Evolutionary conservation across 2,329 filamentous ascomycete species (phyloP), one percentile per base, ranked within the genome.

Genomic region (Penicillium sp.): DNA sequence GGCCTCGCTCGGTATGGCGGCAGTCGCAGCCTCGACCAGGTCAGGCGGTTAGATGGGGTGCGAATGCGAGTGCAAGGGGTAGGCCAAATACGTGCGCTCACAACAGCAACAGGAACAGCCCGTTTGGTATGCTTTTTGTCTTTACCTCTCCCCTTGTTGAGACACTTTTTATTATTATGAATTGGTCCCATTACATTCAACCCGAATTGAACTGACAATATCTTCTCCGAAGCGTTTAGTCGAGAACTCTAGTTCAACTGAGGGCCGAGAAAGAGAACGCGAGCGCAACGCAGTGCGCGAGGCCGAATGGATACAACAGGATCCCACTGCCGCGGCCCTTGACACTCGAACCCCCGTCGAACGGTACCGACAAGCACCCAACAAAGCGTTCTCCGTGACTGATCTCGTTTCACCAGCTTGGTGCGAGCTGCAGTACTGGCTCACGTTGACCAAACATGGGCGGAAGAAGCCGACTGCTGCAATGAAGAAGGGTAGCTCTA

Each of bases 381-480:
- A 82, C 67, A 93, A 90, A 69, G 85, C 89, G 0, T 81, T 97
- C 8, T 91, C 89, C 0, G 94, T 97, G 1, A 91, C 90, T 2
- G 94, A 99, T 72, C 77, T 97, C 25, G 85, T 92, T 0, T 88
- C 90, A 1, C 92, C 92, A 2, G 88, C 92, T 8, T 99, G 94
- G 94, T 99, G 94, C 72, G 93, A 99, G 73, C 73, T 97, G 56
- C 92, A 97, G 71, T 95, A 96, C 67, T 91, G 86, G 80, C 97
- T 95, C 75, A 90, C 86, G 0, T 80, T 99, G 52, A 89, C 87
- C 3, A 86, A 84, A 52, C 84, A 88, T 67, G 94, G 93, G 0
- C 84, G 84, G 55, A 92, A 89, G 69, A 88, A 83, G 51, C 80
- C 80, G 33, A 97, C 92, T 0, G 74, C 83, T 2, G 91, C 90